Conservation (phyloP, 2,329 filamentous ascomycete species). For the Aspergillus sp. region DNA sequence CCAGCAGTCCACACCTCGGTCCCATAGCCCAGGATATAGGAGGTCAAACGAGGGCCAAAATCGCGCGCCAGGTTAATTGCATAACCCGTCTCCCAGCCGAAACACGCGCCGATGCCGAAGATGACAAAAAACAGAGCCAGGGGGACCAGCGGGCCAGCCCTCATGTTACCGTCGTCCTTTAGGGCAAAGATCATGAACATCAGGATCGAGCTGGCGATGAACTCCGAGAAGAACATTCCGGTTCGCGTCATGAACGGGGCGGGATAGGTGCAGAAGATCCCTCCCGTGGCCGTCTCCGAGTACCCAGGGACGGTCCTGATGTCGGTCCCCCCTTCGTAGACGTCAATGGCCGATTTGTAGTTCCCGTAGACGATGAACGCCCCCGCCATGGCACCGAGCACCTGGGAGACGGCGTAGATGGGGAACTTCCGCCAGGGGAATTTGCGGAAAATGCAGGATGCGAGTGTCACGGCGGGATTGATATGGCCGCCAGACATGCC, state of each 20-base stretch:
- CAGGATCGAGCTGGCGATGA: constrained; percentile 56
- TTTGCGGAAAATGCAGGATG: constrained; percentile 58
- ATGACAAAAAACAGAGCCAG: constrained; percentile 61
- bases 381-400: constrained; percentile 58
- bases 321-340: constrained; percentile 48
- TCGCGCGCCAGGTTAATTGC: constrained; percentile 66
- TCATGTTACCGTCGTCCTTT: constrained; percentile 40
- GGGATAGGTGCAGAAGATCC: constrained; percentile 66
- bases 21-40: constrained; percentile 60
- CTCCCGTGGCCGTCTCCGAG: constrained; percentile 52
- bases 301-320: constrained; percentile 53
- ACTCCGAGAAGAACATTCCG: constrained; percentile 62
- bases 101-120: constrained; percentile 63
- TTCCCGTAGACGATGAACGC: constrained; percentile 54
- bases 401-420: constrained; percentile 56
- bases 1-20: constrained; percentile 57
- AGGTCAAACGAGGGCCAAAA: constrained; percentile 58
- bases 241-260: constrained; percentile 51
- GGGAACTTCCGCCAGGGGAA: constrained; percentile 62
- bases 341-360: constrained; percentile 56
- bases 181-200: constrained; percentile 66
- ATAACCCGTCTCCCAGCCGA: constrained; percentile 69
- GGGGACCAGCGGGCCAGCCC: constrained; percentile 50
- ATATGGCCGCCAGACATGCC: constrained; percentile 57
- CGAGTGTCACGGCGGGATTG: constrained; percentile 62